Evolutionary conservation across 768 basidiomycete genomes (phyloP), one percentile per base, ranked within the genome.

Genomic region (Pilatotrama ljubarskyi): DNA sequence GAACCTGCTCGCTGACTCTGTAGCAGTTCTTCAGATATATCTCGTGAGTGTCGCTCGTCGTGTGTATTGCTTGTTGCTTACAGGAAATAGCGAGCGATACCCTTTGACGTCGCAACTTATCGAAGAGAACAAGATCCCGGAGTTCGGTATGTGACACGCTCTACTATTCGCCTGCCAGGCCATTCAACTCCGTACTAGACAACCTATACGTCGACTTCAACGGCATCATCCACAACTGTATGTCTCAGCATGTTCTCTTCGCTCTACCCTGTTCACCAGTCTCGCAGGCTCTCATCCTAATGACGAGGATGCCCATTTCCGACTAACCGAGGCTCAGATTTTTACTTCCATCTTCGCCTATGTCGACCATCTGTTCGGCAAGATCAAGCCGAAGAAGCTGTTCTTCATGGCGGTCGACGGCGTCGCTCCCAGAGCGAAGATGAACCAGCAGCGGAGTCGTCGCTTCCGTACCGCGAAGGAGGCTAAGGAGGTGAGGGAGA

Each of bases 331-430:
- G 75, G 92, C 96, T 73, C 92, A 96, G 73, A 98, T 98, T 77
- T 95, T 95, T 74, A 93, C 97, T 1, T 89, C 94, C 35, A 95
- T 98, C 68, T 98, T 98, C 70, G 80, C 93, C 54, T 99, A 99
- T 77, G 93, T 98, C 60, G 95, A 98, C 77, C 91, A 93, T 69
- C 81, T 99, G 7, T 99, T 99, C 75, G 84, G 88, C 29, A 98
- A 95, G 78, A 98, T 99, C 63, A 98, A 95, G 73, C 97, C 97
- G 0, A 90, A 93, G 80, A 97, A 98, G 71, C 78, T 97, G 13
- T 98, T 98, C 74, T 98, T 97, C 75, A 96, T 99, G 91, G 97
- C 96, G 24, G 89, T 99, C 46, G 97, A 98, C 72, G 96, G 96
- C 48, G 95, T 98, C 14, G 96, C 96, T 0, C 96, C 96, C 4